phyloP scores from a whole-genome alignment of 139 green algal genomes.

The Tetraselmis striata region DNA sequence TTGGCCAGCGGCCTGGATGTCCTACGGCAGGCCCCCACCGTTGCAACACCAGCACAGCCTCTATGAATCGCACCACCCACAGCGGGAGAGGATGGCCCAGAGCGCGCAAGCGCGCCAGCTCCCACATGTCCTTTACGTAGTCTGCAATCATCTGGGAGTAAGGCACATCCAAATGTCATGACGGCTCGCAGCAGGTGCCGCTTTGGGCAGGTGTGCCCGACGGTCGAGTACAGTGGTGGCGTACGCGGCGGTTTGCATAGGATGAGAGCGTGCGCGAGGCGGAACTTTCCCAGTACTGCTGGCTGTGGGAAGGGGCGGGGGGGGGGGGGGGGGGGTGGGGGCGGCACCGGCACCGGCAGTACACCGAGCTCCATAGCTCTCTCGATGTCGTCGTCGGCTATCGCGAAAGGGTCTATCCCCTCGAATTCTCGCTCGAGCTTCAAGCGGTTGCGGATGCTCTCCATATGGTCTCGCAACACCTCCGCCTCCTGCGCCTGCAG shows the following conservation, averaged over 20 bases:
- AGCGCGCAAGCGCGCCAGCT: not conserved
- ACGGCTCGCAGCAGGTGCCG: no score
- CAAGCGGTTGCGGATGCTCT: not conserved
- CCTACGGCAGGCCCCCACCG: no score
- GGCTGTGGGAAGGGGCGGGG: no score
- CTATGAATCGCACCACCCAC: not conserved
- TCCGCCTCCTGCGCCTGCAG: not conserved
- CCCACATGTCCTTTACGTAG: not conserved
- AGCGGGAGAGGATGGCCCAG: not conserved
- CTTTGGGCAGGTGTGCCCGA: no score
- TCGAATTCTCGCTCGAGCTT: not conserved
- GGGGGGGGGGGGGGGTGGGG: no score
- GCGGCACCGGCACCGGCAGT: not conserved
- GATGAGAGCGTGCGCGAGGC: no score
- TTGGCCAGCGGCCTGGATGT: no score
- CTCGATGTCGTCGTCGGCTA: not conserved
- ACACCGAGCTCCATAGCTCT: not conserved
- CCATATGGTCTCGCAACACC: not conserved
- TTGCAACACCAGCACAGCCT: not conserved
- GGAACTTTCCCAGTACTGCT: no score
- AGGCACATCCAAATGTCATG: no score
- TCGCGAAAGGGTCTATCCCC: not conserved
- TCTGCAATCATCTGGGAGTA: not conserved
- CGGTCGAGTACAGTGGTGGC: no score
- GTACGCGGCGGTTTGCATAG: no score